Evolutionary conservation across 139 green algal genomes (phyloP).

Genomic region (Zygnema circumcarinatum): DNA sequence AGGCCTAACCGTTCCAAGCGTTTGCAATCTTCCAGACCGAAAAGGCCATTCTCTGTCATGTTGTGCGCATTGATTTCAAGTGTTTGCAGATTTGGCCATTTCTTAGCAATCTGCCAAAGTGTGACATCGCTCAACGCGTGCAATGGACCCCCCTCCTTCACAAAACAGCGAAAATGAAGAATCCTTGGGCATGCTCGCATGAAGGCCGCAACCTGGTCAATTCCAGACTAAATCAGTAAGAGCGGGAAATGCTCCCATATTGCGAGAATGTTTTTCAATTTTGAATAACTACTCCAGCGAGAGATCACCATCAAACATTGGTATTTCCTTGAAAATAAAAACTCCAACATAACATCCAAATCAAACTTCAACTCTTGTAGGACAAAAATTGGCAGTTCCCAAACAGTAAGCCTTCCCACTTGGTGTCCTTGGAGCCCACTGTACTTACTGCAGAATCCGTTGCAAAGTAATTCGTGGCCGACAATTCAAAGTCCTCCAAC

Average conservation of each 20-base stretch:
- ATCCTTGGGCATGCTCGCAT: slow-evolving; percentile 20
- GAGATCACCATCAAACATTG: no score
- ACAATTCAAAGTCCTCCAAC: slow-evolving; percentile 35
- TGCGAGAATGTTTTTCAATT: no score
- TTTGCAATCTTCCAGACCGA: slow-evolving; percentile 22
- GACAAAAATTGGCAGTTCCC: no score
- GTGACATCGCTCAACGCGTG: slow-evolving; percentile 24
- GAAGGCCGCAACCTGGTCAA: slow-evolving; percentile 24
- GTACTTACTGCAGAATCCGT: slow-evolving; percentile 39
- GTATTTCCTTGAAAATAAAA: no score
- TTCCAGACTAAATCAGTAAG: background rate
- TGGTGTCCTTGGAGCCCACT: no score
- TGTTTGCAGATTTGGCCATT: slow-evolving; percentile 15
- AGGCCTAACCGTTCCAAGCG: slow-evolving; percentile 8
- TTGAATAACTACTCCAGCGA: no score
- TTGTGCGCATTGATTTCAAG: slow-evolving; percentile 33
- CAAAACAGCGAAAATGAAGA: slow-evolving; percentile 23
- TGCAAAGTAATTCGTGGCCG: slow-evolving; percentile 27
- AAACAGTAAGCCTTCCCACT: no score
- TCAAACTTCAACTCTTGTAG: no score
- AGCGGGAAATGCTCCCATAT: no score
- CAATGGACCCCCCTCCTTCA: background rate
- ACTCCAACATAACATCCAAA: no score
- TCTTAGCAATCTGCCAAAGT: slow-evolving; percentile 25
- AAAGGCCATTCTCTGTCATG: slow-evolving; percentile 40